Evolutionary conservation across 495 filamentous ascomycete genomes (phyloP), one percentile per base, ranked within the genome.

Genomic region (Trichoderma erinaceum): DNA sequence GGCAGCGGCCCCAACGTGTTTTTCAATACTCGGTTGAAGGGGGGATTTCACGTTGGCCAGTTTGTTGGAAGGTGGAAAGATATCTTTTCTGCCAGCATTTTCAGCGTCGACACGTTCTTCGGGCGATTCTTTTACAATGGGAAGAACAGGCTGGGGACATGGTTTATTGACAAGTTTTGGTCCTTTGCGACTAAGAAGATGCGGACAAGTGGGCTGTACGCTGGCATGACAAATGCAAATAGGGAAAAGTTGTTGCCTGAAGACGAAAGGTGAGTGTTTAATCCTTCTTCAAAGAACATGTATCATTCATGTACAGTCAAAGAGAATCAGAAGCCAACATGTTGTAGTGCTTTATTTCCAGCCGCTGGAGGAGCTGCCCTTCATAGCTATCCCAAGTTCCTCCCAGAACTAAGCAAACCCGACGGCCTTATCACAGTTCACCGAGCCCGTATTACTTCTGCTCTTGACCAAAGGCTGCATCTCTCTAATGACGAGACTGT

Each of bases 1-100:
- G 80, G 79, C 1, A 65, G 71, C 29, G 81, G 81, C 7, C 76
- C 79, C 6, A 52, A 52, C 48, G 21, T 52, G n/a, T 23, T 52
- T 0, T 52, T 52, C 18, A 52, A 52, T 11, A 23, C 48, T 21
- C 48, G 48, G n/a, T n/a, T 52, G 48, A 52, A 52, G 21, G 4
- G 48, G 48, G 48, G 48, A 0, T 52, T 21, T 23, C 48, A 52
- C 48, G n/a, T 52, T 25, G 48, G 48, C 7, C 48, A 52, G n/a
- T 52, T 52, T 52, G 48, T 52, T 11, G 48, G 48, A 23, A 4
- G 48, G 11, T 52, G 48, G 48, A 52, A 52, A 21, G 48, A 52
- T 10, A 23, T 52, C 18, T 52, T 52, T 52, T 52, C 48, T 11
- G n/a, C 21, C n/a, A 52, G 48, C n/a, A 52, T 52, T 6, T 52